Conservation (phyloP, 148 eudicot genomes). For the Camellia granthamiana region DNA sequence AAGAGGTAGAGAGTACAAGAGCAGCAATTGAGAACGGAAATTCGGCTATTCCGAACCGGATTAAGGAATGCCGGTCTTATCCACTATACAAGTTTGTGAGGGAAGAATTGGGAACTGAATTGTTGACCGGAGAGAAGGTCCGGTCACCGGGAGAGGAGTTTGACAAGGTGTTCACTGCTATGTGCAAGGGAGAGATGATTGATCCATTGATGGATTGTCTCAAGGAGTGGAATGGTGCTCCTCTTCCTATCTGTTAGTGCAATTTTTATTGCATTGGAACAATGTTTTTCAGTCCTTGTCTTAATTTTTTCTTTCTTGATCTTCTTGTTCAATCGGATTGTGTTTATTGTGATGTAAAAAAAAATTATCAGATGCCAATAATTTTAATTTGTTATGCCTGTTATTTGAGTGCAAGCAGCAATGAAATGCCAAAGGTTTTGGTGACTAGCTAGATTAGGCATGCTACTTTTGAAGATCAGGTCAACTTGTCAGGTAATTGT, state of each 20-base stretch:
- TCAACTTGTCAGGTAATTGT: too few species aligned
- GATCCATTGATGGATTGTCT: slow-evolving; percentile 50
- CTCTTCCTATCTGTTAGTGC: slow-evolving; percentile 36
- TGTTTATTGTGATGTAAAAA: too few species aligned
- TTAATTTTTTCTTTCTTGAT: neutral
- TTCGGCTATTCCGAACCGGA: slow-evolving; percentile 29
- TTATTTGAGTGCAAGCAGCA: too few species aligned
- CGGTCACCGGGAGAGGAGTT: slow-evolving; percentile 46
- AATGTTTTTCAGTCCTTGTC: neutral
- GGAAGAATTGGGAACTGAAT: slow-evolving; percentile 31
- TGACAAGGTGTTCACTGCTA: slow-evolving; percentile 40
- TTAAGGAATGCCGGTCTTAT: slow-evolving; percentile 41
- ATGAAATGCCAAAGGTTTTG: too few species aligned
- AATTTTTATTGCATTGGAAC: neutral
- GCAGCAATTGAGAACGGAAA: slow-evolving; percentile 32
- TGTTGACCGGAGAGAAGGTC: slow-evolving; percentile 38
- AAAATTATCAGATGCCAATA: too few species aligned
- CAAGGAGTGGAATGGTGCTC: slow-evolving; percentile 47
- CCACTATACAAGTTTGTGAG: slow-evolving; percentile 47
- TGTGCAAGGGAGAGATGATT: slow-evolving; percentile 34
- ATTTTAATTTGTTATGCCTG: too few species aligned
- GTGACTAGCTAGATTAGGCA: too few species aligned
- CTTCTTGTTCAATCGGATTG: neutral
- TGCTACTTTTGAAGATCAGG: too few species aligned
- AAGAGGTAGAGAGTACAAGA: slow-evolving; percentile 36